Conservation (phyloP, 1,284 basidiomycete genomes). For the Porodaedalea pini region DNA sequence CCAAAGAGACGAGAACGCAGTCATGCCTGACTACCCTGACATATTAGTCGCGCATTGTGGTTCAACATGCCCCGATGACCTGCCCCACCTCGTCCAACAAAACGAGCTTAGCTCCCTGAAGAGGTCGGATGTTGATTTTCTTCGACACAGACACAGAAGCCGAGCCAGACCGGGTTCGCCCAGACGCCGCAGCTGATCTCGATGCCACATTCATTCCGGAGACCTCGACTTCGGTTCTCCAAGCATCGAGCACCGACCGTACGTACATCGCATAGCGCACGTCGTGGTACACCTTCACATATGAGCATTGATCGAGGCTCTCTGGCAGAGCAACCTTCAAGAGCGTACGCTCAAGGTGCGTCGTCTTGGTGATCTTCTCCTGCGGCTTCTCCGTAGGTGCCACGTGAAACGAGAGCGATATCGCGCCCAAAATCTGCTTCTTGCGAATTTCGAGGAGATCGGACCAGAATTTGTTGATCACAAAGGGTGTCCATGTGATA, state of each 20-base stretch:
- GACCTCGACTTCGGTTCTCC: constrained; percentile 29
- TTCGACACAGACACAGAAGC: background rate
- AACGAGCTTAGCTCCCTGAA: constrained; percentile 9
- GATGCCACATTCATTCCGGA: background rate
- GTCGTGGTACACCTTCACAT: constrained; percentile 64
- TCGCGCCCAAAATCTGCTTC: constrained; percentile 39
- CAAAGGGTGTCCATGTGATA: constrained; percentile 49
- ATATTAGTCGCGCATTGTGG: too few species aligned
- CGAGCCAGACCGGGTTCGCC: background rate
- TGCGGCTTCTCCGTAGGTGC: constrained; percentile 25
- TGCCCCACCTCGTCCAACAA: constrained; percentile 12
- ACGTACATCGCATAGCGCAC: constrained; percentile 44
- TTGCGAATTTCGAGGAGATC: constrained; percentile 45
- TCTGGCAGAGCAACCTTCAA: constrained; percentile 10
- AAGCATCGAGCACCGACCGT: constrained; percentile 50
- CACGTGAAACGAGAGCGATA: constrained; percentile 52
- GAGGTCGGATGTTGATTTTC: constrained; percentile 11
- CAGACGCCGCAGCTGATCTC: background rate
- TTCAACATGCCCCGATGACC: constrained; percentile 10
- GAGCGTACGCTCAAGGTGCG: constrained; percentile 22
- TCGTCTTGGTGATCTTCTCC: constrained; percentile 20
- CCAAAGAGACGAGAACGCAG: too few species aligned
- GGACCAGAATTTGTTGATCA: constrained; percentile 49
- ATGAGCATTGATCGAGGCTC: constrained; percentile 39
- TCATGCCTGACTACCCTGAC: too few species aligned